Base-by-base conservation (phyloP, 371 early-diverging fungal genomes). In the Mucor lusitanicus region DNA sequence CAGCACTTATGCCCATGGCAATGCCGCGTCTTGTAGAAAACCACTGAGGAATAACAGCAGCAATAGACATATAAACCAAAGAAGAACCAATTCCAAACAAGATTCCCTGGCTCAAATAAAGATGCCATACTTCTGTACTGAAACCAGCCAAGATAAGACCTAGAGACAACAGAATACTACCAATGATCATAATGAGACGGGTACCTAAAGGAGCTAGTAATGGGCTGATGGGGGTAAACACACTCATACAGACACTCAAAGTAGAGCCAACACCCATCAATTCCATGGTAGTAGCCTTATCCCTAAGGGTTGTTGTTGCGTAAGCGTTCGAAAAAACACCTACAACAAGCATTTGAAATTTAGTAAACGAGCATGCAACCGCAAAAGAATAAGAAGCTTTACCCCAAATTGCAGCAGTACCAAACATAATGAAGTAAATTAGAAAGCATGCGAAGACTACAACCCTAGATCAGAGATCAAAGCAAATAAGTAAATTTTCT, bases 1-100 rank as follows among this genome's bases (percentile, higher is more conserved):
- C 78, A 40, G 89, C 86, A 55, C 89, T 87, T 15, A 94, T 83
- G 13, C 94, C 94, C n/a, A 88, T 88, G 9, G 80, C 80, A 23
- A 71, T 67, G 33, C 74, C 77, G 46, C 59, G 88, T 86, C 66
- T 91, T 37, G 12, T 91, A 81, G 46, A 91, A 80, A 64, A 79
- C 74, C 76, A 77, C 72, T 75, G 77, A 35, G 81, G 78, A 53
- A 78, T 76, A 3, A 78, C 78, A 15, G 76, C 61, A 11, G 70
- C 72, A 21, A 80, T 56, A 8, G 78, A 68, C 76, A 81, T 81
- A 40, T 78, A 81, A 5, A 78, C 71, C 12, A 78, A 57, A 23
- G 77, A 78, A 23, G 75, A 63, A 0, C 81, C 81, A 40, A 72
- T 42, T 33, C 88, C 88, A 60, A 83, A 83, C 30, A 88, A 71